These are phyloP conservation scores for Populus davidiana DNA, from an alignment of 345 rosid species.

Conservation along the genomic window DNA sequence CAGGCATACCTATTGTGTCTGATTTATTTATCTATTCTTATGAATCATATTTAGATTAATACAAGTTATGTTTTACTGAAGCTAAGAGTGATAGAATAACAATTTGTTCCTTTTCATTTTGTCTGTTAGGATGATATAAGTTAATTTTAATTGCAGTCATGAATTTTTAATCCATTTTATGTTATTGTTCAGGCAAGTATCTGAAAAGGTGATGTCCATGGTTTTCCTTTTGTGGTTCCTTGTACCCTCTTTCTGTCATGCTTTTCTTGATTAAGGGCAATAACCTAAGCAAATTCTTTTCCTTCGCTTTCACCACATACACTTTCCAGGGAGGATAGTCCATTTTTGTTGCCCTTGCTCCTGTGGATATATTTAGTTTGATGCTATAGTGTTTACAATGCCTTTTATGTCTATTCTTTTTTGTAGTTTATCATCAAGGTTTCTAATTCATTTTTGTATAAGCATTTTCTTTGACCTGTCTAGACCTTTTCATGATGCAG, in stretches of 20 bases:
- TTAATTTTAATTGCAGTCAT: not conserved
- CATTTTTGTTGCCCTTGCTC: not conserved
- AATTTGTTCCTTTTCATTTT: not conserved
- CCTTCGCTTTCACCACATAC: not conserved
- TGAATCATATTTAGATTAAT: not conserved
- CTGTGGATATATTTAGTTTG: not conserved
- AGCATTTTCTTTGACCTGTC: constrained; percentile 2
- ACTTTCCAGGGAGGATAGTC: not conserved
- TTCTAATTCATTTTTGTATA: not conserved
- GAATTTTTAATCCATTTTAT: not conserved
- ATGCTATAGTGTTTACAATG: not conserved
- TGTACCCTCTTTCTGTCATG: not conserved
- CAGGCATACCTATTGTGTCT: constrained; percentile 82
- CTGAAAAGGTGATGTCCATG: not conserved
- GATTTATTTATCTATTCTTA: constrained; percentile 10
- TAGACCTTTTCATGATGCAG: not conserved
- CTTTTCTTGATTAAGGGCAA: no score
- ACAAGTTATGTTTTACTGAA: not conserved
- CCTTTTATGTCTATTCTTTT: not conserved
- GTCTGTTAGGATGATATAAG: constrained; percentile 3
- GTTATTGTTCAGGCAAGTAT: not conserved
- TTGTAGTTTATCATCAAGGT: not conserved
- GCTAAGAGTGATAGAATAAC: not conserved
- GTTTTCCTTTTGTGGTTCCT: not conserved
- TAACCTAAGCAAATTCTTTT: not conserved